phyloP scores from a whole-genome alignment of 495 filamentous ascomycete species.

The Penicillium alfredii region DNA sequence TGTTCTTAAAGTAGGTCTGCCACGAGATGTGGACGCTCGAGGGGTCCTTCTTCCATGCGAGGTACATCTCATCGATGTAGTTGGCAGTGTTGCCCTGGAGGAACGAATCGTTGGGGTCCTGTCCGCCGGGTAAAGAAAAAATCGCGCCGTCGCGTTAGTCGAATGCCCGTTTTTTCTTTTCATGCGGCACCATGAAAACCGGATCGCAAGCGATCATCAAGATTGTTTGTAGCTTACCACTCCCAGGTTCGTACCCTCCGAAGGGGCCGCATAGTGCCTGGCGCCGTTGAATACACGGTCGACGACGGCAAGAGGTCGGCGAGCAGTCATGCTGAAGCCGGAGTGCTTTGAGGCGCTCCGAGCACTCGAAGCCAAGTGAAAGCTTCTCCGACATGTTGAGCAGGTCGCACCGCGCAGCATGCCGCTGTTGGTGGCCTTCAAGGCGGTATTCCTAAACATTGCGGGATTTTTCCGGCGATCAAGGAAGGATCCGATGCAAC shows the following conservation, averaged over 20 bases:
- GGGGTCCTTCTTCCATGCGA: conserved; percentile 92
- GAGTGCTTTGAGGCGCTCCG: conserved; percentile 40
- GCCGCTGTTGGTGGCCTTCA: conserved; percentile 45
- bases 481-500: conserved; percentile 8
- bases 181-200: conserved; percentile 6
- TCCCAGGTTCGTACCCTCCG: conserved; percentile 32
- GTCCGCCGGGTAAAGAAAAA: conserved; percentile 12
- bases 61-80: conserved; percentile 99
- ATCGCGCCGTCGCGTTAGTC: conserved; percentile 25
- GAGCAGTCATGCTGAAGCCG: conserved; percentile 38
- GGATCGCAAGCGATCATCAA: conserved; percentile 8
- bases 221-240: conserved; percentile 28
- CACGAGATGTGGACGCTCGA: conserved; percentile 94
- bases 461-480: conserved; percentile 28
- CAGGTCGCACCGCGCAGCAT: conserved; percentile 48
- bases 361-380: conserved; percentile 43
- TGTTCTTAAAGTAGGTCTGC: conserved; percentile 99
- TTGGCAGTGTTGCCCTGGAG: conserved; percentile 91
- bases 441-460: conserved; percentile 43
- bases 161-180: conserved; percentile 7
- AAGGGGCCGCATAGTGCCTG: conserved; percentile 53
- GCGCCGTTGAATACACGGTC: conserved; percentile 31
- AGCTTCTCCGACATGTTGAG: conserved; percentile 37
- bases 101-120: conserved; percentile 92
- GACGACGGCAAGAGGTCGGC: conserved; percentile 38